phyloP scores from a whole-genome alignment of 768 basidiomycete genomes.

The Xanthoconium stramineum region DNA sequence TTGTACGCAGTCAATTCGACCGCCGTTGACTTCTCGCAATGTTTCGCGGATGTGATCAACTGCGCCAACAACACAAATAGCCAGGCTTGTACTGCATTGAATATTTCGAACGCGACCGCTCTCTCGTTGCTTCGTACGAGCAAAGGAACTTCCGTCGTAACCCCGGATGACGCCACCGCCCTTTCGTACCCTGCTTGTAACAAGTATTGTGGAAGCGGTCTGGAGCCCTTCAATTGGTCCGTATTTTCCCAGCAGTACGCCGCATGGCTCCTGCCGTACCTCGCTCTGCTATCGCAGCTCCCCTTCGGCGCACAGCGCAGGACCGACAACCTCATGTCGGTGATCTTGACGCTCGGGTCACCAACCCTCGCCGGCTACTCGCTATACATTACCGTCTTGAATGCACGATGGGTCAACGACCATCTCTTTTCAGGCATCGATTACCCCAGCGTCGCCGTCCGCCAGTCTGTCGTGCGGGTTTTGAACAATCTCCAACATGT shows the following conservation, averaged over 20 bases:
- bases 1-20: background rate
- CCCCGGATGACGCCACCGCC: background rate
- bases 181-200: constrained; percentile 7
- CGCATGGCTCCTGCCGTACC: constrained; percentile 47
- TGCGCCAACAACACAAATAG: background rate
- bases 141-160: background rate
- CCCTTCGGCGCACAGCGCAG: constrained; percentile 42
- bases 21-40: constrained; percentile 11
- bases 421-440: constrained; percentile 28
- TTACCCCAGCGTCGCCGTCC: constrained; percentile 18
- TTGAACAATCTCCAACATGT: constrained; percentile 43
- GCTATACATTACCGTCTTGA: constrained; percentile 40
- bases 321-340: constrained; percentile 40
- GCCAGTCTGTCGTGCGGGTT: constrained; percentile 28
- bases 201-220: constrained; percentile 5
- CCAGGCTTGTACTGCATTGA: constrained; percentile 1
- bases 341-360: constrained; percentile 42
- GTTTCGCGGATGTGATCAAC: constrained; percentile 3
- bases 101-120: constrained; percentile 5
- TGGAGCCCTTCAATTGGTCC: constrained; percentile 16
- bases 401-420: constrained; percentile 40
- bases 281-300: constrained; percentile 46
- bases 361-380: constrained; percentile 46
- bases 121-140: constrained; percentile 15
- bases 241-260: constrained; percentile 35